Evolutionary conservation across 805 yeast genomes (phyloP).

Genomic region (Candida broadrunensis): DNA sequence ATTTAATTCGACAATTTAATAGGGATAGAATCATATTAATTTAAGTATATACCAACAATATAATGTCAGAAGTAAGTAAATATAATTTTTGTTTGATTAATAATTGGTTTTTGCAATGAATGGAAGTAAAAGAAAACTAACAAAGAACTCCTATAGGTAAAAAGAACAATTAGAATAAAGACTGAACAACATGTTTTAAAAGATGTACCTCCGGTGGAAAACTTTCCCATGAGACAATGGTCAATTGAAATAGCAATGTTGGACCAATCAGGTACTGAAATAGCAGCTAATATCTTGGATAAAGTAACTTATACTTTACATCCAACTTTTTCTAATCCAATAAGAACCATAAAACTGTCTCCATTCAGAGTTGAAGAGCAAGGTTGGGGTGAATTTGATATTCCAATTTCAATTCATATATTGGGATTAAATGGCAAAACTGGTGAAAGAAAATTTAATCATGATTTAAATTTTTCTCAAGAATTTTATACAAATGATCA

Average conservation of each 20-base stretch:
- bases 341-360: conserved; percentile 70
- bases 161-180: conserved; percentile 83
- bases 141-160: conserved; percentile 40
- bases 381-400: conserved; percentile 98
- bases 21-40: too few relatives aligned
- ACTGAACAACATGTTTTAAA: conserved; percentile 81
- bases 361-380: conserved; percentile 89
- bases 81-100: too few relatives aligned
- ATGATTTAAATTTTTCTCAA: conserved; percentile 83
- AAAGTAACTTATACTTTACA: conserved; percentile 91
- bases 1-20: too few relatives aligned
- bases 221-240: conserved; percentile 96
- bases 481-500: conserved; percentile 79
- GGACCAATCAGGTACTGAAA: conserved; percentile 75
- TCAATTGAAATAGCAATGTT: conserved; percentile 71
- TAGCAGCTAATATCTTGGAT: conserved; percentile 86
- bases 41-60: background rate
- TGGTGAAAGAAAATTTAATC: conserved; percentile 83
- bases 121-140: too few relatives aligned
- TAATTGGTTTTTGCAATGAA: too few relatives aligned
- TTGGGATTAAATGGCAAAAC: conserved; percentile 65
- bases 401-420: conserved; percentile 72
- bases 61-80: conserved; percentile 2
- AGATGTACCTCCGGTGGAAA: conserved; percentile 81
- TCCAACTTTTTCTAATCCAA: conserved; percentile 92